Evolutionary conservation across 2,329 filamentous ascomycete genomes (phyloP).

Genomic region (Orbilia oligospora): DNA sequence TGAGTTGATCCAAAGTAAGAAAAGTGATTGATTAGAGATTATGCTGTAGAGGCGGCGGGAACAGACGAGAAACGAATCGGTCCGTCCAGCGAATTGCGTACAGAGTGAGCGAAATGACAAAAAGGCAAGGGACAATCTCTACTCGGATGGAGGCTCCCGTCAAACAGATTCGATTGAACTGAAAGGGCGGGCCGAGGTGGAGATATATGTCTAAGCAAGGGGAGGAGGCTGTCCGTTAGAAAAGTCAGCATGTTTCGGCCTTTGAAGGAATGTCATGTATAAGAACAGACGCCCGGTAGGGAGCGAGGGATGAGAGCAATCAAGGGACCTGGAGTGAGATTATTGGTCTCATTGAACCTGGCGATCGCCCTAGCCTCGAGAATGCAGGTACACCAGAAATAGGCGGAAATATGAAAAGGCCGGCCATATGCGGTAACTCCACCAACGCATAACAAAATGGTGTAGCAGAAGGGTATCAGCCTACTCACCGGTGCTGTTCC

Average conservation of each 20-base stretch:
- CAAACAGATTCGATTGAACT: slow-evolving; percentile 5
- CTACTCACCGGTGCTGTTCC: slow-evolving; percentile 40
- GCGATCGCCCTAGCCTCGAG: slow-evolving; percentile 45
- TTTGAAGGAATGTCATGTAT: slow-evolving; percentile 21
- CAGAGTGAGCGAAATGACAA: slow-evolving; percentile 27
- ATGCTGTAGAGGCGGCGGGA: slow-evolving; percentile 39
- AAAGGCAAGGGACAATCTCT: slow-evolving; percentile 39
- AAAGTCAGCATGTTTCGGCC: slow-evolving; percentile 31
- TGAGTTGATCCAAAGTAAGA: slow-evolving; percentile 3
- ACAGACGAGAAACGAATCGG: slow-evolving; percentile 60
- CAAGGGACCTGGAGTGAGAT: slow-evolving; percentile 34
- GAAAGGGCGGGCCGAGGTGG: slow-evolving; percentile 23
- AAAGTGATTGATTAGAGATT: slow-evolving; percentile 15
- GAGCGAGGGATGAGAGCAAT: slow-evolving; percentile 42
- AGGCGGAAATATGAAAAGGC: slow-evolving; percentile 40
- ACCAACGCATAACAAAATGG: slow-evolving; percentile 29
- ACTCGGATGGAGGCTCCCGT: slow-evolving; percentile 33
- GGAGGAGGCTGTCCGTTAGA: slow-evolving; percentile 14
- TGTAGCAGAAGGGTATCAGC: slow-evolving; percentile 29
- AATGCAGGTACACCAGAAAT: slow-evolving; percentile 38
- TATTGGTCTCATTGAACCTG: slow-evolving; percentile 47
- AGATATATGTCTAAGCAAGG: slow-evolving; percentile 37
- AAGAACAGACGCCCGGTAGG: slow-evolving; percentile 26
- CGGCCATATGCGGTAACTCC: slow-evolving; percentile 32
- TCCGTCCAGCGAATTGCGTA: slow-evolving; percentile 45